phyloP scores from a whole-genome alignment of 139 green algal genomes.

The Chlorella sorokiniana region DNA sequence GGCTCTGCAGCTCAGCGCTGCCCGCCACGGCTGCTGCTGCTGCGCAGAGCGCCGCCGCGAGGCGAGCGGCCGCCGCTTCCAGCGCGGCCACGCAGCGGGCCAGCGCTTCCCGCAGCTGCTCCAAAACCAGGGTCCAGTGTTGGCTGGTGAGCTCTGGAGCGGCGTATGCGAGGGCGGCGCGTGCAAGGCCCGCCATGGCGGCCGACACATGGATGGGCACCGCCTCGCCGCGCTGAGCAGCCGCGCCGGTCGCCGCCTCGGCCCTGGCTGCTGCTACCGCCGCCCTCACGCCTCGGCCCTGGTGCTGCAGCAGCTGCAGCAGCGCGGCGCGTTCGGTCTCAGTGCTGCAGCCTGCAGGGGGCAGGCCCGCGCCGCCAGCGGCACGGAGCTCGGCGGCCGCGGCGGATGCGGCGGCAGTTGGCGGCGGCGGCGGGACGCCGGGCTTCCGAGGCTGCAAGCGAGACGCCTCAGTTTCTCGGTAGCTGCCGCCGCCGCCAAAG shows the following conservation, averaged over 20 bases:
- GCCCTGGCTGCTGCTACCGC: neutral
- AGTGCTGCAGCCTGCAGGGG: conserved; percentile 6
- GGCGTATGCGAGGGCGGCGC: neutral
- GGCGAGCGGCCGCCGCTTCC: neutral
- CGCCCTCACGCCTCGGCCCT: neutral
- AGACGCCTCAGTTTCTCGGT: conserved; percentile 31
- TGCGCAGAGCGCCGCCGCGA: conserved; percentile 9
- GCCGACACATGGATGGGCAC: neutral
- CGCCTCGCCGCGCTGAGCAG: neutral
- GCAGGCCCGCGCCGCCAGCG: neutral
- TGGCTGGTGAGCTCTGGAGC: neutral
- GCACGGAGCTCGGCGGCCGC: neutral
- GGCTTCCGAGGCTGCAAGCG: conserved; percentile 1
- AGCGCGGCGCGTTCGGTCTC: conserved; percentile 4
- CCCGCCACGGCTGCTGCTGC: conserved; percentile 5
- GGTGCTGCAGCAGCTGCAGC: conserved; percentile 26
- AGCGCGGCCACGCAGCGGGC: neutral
- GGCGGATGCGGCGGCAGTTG: neutral
- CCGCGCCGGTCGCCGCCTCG: neutral
- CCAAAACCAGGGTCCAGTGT: conserved; percentile 9
- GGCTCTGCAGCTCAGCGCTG: conserved; percentile 6
- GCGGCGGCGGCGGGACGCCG: neutral
- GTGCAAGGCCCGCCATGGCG: neutral
- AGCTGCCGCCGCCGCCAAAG: neutral
- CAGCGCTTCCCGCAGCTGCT: neutral